phyloP scores from a whole-genome alignment of 495 filamentous ascomycete genomes.

The Daldinia grandis region DNA sequence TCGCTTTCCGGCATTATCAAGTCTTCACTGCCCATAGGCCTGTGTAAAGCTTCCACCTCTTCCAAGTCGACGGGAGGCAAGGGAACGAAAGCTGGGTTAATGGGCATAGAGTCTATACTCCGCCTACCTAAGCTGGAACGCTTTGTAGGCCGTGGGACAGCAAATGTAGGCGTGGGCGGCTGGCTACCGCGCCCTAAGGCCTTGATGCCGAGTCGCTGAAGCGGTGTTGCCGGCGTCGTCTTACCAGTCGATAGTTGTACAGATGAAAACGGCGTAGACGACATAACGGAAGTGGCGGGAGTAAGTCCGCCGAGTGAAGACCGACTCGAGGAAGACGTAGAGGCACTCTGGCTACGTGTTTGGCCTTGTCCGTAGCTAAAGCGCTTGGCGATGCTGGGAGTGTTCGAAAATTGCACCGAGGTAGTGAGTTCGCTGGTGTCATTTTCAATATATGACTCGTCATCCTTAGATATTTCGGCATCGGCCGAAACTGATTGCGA shows the following conservation, averaged over 20 bases:
- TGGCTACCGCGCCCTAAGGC: conserved; percentile 48
- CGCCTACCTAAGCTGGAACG: conserved; percentile 66
- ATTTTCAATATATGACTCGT: conserved; percentile 2
- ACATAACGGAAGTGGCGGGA: conserved; percentile 46
- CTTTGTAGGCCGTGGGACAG: conserved; percentile 63
- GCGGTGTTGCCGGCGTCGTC: conserved; percentile 49
- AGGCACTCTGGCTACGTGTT: conserved; percentile 28
- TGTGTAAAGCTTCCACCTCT: conserved; percentile 51
- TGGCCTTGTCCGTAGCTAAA: conserved; percentile 29
- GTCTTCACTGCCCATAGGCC: conserved; percentile 75
- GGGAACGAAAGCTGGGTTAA: conserved; percentile 54
- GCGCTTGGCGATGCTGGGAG: conserved; percentile 30
- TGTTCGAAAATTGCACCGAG: conserved; percentile 20
- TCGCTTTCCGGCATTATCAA: conserved; percentile 74
- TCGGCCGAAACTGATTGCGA: background rate
- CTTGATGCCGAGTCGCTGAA: conserved; percentile 57
- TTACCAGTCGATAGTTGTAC: conserved; percentile 43
- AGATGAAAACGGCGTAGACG: conserved; percentile 19
- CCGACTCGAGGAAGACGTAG: conserved; percentile 38
- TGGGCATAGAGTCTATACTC: conserved; percentile 49
- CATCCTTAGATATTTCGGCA: conserved; percentile 16
- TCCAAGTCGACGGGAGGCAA: conserved; percentile 52
- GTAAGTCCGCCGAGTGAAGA: conserved; percentile 35
- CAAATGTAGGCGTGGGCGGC: conserved; percentile 50
- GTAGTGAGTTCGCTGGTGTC: background rate